A percentile compares a stretch with the other conserved stretches of the same genome.
Evolutionary conservation across 176 grass and related monocot species (phyloP).

Genomic region (Leersia perrieri): DNA sequence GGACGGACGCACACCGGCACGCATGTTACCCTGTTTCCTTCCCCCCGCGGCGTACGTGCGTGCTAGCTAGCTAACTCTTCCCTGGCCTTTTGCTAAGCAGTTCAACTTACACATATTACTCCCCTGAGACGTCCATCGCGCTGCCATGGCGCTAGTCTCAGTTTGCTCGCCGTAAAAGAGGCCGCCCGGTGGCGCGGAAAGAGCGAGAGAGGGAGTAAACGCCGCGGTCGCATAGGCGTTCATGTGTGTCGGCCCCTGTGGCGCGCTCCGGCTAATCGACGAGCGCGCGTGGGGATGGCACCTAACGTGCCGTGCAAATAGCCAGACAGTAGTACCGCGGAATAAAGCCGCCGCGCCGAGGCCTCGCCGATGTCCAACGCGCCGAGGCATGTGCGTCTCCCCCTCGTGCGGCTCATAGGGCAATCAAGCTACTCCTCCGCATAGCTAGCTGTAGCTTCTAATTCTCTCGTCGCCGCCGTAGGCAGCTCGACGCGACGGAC

Average conservation of each 20-base stretch:
- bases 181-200: no score
- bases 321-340: constrained; percentile 29
- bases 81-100: background rate
- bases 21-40: constrained; percentile 54
- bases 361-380: background rate
- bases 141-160: background rate
- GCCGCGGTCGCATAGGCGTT: background rate
- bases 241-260: constrained; percentile 1
- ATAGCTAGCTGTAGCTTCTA: background rate
- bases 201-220: background rate
- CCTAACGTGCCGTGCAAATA: background rate
- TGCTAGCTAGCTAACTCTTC: background rate
- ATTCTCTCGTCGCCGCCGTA: no score
- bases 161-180: no score
- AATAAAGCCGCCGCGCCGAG: constrained; percentile 28
- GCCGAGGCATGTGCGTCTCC: background rate
- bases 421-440: background rate
- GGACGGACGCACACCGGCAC: constrained; percentile 23
- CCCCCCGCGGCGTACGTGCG: background rate
- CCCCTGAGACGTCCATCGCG: background rate
- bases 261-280: background rate
- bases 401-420: constrained; percentile 12
- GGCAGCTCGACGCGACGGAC: background rate
- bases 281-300: background rate
- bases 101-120: background rate